Conservation (phyloP, 2,329 filamentous ascomycete genomes). For the Colletotrichum liaoningense region DNA sequence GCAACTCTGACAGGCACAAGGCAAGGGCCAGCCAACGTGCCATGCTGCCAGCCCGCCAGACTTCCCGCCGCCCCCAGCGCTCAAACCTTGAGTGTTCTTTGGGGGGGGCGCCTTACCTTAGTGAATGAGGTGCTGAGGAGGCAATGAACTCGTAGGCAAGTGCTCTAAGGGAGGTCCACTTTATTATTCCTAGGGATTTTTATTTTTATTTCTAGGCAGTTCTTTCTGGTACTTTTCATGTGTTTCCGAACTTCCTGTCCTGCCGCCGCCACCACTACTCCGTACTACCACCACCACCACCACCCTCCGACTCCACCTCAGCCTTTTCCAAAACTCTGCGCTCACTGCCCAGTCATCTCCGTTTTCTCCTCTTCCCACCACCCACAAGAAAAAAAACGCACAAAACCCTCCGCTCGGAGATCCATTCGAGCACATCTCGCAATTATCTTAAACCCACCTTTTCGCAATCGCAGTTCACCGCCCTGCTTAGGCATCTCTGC, state of each 20-base stretch:
- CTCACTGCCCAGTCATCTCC: not conserved
- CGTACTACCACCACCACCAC: too few species aligned
- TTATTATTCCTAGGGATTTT: not conserved
- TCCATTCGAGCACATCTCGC: slow-evolving; percentile 18
- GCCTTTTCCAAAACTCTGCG: slow-evolving; percentile 13
- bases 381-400: slow-evolving; percentile 15
- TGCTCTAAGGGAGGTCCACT: not conserved
- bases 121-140: not conserved
- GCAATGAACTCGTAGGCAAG: not conserved
- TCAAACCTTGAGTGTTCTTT: not conserved
- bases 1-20: not conserved
- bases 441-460: slow-evolving; percentile 1
- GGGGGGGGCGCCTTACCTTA: not conserved
- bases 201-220: not conserved
- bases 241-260: not conserved
- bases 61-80: not conserved
- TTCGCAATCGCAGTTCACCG: slow-evolving; percentile 5
- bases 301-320: not conserved
- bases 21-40: not conserved
- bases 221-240: slow-evolving; percentile 4
- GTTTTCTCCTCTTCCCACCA: slow-evolving; percentile 7
- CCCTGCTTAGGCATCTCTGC: slow-evolving; percentile 20
- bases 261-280: not conserved
- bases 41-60: slow-evolving; percentile 1
- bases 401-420: slow-evolving; percentile 20